Conservation (phyloP, 345 rosid species). For the Eucalyptus leucophloia region DNA sequence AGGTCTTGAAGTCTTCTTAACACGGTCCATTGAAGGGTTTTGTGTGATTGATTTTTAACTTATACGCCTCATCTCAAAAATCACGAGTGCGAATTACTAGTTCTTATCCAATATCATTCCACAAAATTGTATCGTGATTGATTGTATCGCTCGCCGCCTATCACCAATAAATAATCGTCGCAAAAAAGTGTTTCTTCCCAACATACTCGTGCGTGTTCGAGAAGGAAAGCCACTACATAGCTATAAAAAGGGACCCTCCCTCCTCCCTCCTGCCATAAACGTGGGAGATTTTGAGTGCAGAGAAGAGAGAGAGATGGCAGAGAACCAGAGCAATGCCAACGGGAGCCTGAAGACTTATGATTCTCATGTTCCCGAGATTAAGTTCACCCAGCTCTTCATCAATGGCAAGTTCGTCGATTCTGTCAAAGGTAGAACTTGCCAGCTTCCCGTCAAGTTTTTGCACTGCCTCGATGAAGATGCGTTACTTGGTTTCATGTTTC, state of each 20-base stretch:
- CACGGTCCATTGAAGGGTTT: background rate
- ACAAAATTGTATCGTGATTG: background rate
- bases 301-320: slow-evolving; percentile 15
- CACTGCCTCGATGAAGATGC: background rate
- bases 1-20: background rate
- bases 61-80: background rate
- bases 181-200: background rate
- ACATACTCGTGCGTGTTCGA: background rate
- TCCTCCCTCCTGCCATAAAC: background rate
- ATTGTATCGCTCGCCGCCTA: background rate
- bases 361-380: slow-evolving; percentile 27
- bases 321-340: slow-evolving; percentile 2
- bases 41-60: background rate
- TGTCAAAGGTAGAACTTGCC: slow-evolving; percentile 26
- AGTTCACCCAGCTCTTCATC: slow-evolving; percentile 59
- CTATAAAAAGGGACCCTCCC: background rate
- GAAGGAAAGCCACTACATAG: background rate
- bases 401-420: slow-evolving; percentile 58
- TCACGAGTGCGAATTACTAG: background rate
- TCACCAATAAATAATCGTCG: background rate
- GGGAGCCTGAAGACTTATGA: slow-evolving; percentile 6
- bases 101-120: background rate
- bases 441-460: background rate
- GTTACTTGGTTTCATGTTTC: background rate
- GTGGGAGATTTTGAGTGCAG: background rate